Evolutionary conservation across 2,329 filamentous ascomycete genomes (phyloP), one percentile per base, ranked within the genome.

Genomic region (Myriosclerotinia scirpicola): DNA sequence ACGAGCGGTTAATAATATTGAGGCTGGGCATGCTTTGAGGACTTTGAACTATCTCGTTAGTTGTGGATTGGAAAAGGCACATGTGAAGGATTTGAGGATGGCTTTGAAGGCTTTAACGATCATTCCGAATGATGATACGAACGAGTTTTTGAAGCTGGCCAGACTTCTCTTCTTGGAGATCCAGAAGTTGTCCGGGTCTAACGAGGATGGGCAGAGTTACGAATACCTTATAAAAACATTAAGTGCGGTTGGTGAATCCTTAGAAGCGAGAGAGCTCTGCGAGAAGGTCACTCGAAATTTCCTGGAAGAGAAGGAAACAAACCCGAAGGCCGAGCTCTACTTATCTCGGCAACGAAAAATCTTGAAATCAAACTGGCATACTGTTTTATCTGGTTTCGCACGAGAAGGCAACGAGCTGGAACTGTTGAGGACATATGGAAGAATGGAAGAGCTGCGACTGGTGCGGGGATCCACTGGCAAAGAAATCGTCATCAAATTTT

Each of bases 21-120:
- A 95, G 73, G 89, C 90, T 0, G 77, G 82, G n/a, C 80, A 87
- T 71, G 82, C 85, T 26, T 75, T 83, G 40, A 78, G 81, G 50
- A 86, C 92, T 54, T 84, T 91, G 67, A 78, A 83, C 30, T 85
- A 92, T 75, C 80, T 92, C 64, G 78, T 82, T 70, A 70, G 71
- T 26, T 70, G 67, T 30, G 69, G 60, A 14, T 64, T 66, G 30
- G 68, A 64, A 20, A 52, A 66, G 15, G 68, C 63, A 30, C 64
- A 42, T 5, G 20, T 55, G 5, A 58, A 66, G 15, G 67, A 73
- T 64, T 36, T 76, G 30, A 66, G 42, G 20, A 38, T 50, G 15
- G 71, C 73, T 8, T 59, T 68, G 34, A 60, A 46, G 30, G 68
- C 63, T 1, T 63, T 76, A 20, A 53, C 52, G 17, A 61, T 44